These are phyloP conservation scores for Puccinia polysora DNA, from an alignment of 1,284 basidiomycete species.

Conservation along the genomic window DNA sequence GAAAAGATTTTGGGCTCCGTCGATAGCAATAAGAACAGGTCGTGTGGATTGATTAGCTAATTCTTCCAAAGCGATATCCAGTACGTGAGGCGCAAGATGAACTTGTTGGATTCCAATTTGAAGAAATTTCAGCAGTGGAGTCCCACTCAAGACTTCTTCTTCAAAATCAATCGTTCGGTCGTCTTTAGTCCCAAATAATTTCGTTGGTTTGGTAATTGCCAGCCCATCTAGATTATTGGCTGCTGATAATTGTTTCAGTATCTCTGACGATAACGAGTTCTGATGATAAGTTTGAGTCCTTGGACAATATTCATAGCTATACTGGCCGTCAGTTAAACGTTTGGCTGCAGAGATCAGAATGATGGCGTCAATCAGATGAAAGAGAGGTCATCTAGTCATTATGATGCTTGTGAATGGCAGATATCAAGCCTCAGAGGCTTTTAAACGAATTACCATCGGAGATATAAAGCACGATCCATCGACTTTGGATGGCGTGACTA, in stretches of 20 bases:
- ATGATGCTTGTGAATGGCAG: no score
- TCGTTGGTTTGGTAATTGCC: not conserved
- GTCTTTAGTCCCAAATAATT: constrained; percentile 37
- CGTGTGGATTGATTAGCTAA: constrained; percentile 20
- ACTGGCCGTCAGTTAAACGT: constrained; percentile 27
- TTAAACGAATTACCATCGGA: constrained; percentile 34
- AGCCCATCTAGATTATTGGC: constrained; percentile 1
- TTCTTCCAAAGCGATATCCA: constrained; percentile 29
- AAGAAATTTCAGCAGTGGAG: not conserved
- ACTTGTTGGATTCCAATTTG: not conserved
- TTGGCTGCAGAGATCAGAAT: constrained; percentile 4
- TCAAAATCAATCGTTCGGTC: constrained; percentile 11
- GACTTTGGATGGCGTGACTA: constrained; percentile 30
- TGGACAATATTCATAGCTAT: constrained; percentile 29
- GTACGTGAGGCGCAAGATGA: constrained; percentile 1
- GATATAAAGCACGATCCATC: constrained; percentile 41
- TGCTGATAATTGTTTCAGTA: not conserved
- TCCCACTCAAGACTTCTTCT: not conserved
- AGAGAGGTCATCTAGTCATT: not conserved
- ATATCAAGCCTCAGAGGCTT: no score
- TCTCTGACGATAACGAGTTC: constrained; percentile 17
- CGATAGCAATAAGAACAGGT: constrained; percentile 42
- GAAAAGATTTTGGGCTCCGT: constrained; percentile 42
- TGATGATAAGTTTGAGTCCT: constrained; percentile 30
- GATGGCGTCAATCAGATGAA: not conserved